phyloP scores from a whole-genome alignment of 2,329 filamentous ascomycete species.

The Cladosporium sphaerospermum region DNA sequence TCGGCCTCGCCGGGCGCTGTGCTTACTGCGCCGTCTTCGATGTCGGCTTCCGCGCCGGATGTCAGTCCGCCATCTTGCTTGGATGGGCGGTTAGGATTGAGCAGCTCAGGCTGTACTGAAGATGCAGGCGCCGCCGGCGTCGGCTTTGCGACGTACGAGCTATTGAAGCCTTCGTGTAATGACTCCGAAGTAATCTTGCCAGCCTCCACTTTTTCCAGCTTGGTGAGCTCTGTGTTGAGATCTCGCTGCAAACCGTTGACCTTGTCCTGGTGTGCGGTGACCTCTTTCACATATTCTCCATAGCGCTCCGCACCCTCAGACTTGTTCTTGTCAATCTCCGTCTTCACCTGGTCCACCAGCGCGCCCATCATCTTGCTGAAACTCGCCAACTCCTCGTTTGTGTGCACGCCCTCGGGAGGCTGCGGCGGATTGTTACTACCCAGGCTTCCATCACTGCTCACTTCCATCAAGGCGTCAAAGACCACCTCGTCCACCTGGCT shows the following conservation, averaged over 20 bases:
- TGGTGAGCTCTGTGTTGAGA: conserved; percentile 64
- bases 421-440: conserved; percentile 70
- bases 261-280: conserved; percentile 69
- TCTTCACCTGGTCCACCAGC: conserved; percentile 89
- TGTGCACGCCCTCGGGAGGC: conserved; percentile 72
- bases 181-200: conserved; percentile 91
- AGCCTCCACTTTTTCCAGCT: conserved; percentile 77
- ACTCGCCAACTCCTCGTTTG: conserved; percentile 66
- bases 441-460: conserved; percentile 56
- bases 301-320: conserved; percentile 53
- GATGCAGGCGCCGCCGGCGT: conserved; percentile 27
- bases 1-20: conserved; percentile 41
- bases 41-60: conserved; percentile 56
- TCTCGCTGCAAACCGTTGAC: conserved; percentile 73
- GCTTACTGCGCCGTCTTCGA: conserved; percentile 46
- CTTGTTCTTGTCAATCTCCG: conserved; percentile 67
- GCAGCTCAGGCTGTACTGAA: conserved; percentile 25
- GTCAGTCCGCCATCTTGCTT: conserved; percentile 36
- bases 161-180: conserved; percentile 85
- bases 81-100: conserved; percentile 27
- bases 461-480: conserved; percentile 81
- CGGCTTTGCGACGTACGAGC: conserved; percentile 66
- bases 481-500: conserved; percentile 72
- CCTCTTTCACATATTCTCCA: conserved; percentile 69
- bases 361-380: conserved; percentile 99